Conservation (phyloP, 2,329 filamentous ascomycete genomes). For the Whalleya microplaca region DNA sequence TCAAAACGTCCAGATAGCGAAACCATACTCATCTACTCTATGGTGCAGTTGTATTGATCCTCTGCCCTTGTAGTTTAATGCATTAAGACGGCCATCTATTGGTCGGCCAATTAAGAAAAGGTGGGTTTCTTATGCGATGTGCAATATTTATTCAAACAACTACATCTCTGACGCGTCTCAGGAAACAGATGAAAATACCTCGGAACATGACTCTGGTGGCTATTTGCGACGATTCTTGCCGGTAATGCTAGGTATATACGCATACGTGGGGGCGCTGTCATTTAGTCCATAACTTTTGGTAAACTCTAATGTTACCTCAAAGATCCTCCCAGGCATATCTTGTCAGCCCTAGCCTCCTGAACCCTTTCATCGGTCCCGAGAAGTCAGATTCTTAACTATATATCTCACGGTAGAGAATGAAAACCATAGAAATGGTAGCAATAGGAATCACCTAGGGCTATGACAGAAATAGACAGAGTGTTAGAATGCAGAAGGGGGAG, state of each 20-base stretch:
- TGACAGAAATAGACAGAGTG: background rate
- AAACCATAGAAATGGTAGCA: conserved; percentile 14
- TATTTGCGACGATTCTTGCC: background rate
- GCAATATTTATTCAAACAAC: background rate
- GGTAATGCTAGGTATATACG: background rate
- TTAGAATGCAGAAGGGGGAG: background rate
- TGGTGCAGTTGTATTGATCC: conserved; percentile 13
- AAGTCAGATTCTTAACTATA: conserved; percentile 2
- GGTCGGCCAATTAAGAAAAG: conserved; percentile 3
- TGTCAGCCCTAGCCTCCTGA: conserved; percentile 9
- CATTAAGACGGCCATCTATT: conserved; percentile 8
- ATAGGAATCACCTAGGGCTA: background rate
- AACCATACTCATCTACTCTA: conserved; percentile 7
- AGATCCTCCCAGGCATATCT: background rate
- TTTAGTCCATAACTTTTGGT: conserved; percentile 1
- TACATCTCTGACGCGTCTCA: background rate
- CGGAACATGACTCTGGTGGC: background rate
- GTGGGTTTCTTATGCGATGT: conserved; percentile 1
- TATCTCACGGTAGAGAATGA: conserved; percentile 4
- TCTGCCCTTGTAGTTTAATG: conserved; percentile 18
- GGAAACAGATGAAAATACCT: background rate
- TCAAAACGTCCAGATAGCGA: conserved; percentile 17
- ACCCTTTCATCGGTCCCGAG: conserved; percentile 21
- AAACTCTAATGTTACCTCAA: conserved; percentile 10
- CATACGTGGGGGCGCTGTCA: background rate